phyloP scores from a whole-genome alignment of 441 rosid genomes.

The Biscutella laevigata region DNA sequence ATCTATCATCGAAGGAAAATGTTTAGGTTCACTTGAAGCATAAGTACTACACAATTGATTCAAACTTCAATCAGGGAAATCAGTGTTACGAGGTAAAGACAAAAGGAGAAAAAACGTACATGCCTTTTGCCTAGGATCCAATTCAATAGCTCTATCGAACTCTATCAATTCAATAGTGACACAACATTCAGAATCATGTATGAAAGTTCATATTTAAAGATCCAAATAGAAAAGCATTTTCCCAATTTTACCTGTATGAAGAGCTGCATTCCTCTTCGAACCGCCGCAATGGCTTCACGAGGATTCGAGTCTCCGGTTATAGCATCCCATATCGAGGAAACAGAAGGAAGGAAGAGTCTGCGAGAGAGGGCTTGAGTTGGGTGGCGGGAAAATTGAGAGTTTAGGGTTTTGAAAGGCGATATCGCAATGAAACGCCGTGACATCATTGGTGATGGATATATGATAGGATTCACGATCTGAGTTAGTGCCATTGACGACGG shows the following conservation, averaged over 20 bases:
- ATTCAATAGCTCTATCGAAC: constrained; percentile 66
- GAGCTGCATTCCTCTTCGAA: constrained; percentile 70
- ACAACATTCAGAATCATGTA: too few relatives aligned
- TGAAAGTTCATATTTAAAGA: neutral
- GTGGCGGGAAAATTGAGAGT: constrained; percentile 28
- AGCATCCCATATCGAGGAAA: constrained; percentile 78
- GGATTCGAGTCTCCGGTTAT: constrained; percentile 52
- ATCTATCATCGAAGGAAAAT: constrained; percentile 32
- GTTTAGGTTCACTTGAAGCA: neutral
- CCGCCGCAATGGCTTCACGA: constrained; percentile 50
- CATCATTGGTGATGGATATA: constrained; percentile 19
- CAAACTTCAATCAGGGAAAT: neutral
- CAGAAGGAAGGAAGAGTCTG: constrained; percentile 60
- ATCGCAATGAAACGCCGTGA: constrained; percentile 18
- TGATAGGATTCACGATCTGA: constrained; percentile 28
- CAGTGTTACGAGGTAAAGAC: neutral
- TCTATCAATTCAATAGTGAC: too few relatives aligned
- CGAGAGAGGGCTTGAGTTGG: constrained; percentile 38
- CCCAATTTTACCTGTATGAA: constrained; percentile 48
- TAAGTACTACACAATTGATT: neutral
- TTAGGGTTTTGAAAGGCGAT: constrained; percentile 24
- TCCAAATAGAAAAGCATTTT: neutral
- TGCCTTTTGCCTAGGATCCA: constrained; percentile 73
- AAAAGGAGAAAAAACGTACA: constrained; percentile 37
- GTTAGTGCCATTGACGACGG: constrained; percentile 36